These are phyloP conservation scores for Fusarium tjaetaba DNA, from an alignment of 2,329 filamentous ascomycete genomes.

Conservation along the genomic window DNA sequence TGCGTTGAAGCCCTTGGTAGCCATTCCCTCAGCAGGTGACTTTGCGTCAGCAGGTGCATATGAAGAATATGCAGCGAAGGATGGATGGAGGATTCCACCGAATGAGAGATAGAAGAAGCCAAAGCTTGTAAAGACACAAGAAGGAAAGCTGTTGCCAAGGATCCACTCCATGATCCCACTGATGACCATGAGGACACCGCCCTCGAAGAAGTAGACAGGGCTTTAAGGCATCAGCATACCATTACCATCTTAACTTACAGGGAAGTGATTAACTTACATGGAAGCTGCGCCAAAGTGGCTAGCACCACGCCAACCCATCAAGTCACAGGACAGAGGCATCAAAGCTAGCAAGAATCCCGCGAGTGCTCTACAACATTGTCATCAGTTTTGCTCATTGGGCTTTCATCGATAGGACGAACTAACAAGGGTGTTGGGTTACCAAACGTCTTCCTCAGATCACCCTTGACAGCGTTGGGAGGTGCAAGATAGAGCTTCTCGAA, in stretches of 20 bases:
- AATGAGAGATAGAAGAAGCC: not conserved
- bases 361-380: accelerated
- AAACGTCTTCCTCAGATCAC: not conserved
- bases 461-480: not conserved
- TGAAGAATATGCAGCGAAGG: not conserved
- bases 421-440: not conserved
- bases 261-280: accelerated
- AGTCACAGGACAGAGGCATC: not conserved
- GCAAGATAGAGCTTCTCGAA: not conserved
- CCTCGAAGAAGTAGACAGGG: not conserved
- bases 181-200: not conserved
- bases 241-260: accelerated
- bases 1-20: not conserved
- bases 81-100: not conserved
- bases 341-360: not conserved
- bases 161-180: not conserved
- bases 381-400: not conserved
- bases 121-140: not conserved
- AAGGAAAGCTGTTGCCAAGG: not conserved
- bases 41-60: not conserved
- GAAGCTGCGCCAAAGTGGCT: not conserved
- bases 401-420: not conserved
- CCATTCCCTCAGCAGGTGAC: not conserved
- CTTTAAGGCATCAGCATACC: accelerated
- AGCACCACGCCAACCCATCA: not conserved